Evolutionary conservation across 2,329 filamentous ascomycete species (phyloP).

Genomic region (Coleophoma eucalyptorum): DNA sequence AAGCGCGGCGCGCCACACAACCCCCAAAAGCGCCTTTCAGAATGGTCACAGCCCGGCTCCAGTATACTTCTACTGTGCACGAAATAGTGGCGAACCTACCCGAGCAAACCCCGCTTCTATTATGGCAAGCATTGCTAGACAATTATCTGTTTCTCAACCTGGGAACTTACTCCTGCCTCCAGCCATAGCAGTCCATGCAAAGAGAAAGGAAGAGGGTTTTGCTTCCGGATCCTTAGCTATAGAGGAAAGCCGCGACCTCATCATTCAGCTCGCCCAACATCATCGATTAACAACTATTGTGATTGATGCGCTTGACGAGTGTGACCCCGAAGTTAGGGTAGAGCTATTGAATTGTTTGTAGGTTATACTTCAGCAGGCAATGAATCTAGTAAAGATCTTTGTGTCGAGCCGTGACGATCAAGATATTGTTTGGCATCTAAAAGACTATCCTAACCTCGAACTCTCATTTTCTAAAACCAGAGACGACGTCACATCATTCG

Average conservation of each 20-base stretch:
- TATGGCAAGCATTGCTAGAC: background rate
- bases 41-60: background rate
- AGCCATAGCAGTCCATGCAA: background rate
- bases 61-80: background rate
- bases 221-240: background rate
- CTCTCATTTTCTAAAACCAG: background rate
- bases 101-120: background rate
- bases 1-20: too few relatives aligned
- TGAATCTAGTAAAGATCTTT: conserved; percentile 2
- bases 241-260: background rate
- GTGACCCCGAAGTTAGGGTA: background rate
- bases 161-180: background rate
- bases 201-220: background rate
- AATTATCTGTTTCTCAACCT: background rate
- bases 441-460: conserved; percentile 1
- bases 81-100: background rate
- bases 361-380: conserved; percentile 1
- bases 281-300: background rate
- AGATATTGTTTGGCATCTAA: conserved; percentile 1
- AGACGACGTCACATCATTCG: background rate
- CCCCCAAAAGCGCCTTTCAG: too few relatives aligned
- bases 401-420: conserved; percentile 5
- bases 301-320: conserved; percentile 7
- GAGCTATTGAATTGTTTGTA: background rate
- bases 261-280: background rate